phyloP scores from a whole-genome alignment of 257 asterid genomes.

The Oldenlandia corymbosa region DNA sequence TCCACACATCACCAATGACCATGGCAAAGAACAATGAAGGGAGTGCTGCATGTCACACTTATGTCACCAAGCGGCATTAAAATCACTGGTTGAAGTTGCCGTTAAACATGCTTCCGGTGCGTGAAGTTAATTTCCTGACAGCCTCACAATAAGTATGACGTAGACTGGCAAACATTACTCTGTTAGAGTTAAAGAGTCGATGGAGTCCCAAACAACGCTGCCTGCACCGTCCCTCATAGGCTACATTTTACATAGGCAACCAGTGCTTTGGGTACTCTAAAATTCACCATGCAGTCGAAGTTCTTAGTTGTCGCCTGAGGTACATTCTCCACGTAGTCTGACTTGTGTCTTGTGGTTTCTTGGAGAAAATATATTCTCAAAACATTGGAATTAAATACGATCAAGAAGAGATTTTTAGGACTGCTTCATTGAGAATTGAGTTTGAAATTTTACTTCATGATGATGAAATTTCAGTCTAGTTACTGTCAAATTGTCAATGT shows the following conservation, averaged over 20 bases:
- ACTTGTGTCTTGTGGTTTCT: conserved; percentile 15
- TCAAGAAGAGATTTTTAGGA: not conserved
- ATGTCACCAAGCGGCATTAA: conserved; percentile 51
- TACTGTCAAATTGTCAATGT: no score
- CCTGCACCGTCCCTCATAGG: conserved; percentile 18
- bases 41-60: conserved; percentile 75
- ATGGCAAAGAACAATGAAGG: not conserved
- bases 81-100: conserved; percentile 49
- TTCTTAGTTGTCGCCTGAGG: conserved; percentile 54
- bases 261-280: conserved; percentile 67
- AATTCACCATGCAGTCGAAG: conserved; percentile 53
- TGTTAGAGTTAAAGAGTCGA: conserved; percentile 2
- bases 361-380: not conserved
- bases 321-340: conserved; percentile 48
- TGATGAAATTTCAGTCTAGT: not conserved
- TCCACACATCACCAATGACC: not conserved
- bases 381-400: not conserved
- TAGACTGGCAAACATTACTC: conserved; percentile 7
- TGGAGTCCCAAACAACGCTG: conserved; percentile 21
- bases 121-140: conserved; percentile 33
- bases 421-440: not conserved
- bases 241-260: conserved; percentile 58
- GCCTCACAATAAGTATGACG: conserved; percentile 10
- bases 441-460: no score
- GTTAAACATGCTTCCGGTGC: conserved; percentile 64